A percentile compares a stretch with the other conserved stretches of the same genome.
Evolutionary conservation across 2,329 filamentous ascomycete species (phyloP).

Genomic region (Aspergillus uvarum): DNA sequence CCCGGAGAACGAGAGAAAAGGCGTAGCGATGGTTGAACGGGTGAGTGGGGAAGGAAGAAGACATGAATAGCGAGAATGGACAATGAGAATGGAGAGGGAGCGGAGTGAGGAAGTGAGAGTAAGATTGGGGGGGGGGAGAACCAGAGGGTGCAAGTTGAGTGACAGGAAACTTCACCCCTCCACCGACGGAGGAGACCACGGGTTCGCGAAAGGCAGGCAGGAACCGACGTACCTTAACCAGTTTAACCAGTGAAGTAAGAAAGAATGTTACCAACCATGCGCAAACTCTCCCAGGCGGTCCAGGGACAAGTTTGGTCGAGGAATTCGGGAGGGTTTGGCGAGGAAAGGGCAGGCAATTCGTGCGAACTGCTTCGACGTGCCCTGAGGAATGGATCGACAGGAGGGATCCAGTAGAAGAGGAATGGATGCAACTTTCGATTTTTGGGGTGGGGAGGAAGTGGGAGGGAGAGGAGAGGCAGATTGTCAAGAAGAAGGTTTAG

Average conservation of each 20-base stretch:
- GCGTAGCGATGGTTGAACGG: not conserved
- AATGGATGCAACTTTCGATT: not conserved
- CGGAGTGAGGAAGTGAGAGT: conserved; percentile 7
- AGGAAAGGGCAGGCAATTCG: conserved; percentile 8
- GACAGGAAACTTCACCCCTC: not conserved
- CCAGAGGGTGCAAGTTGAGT: conserved; percentile 1
- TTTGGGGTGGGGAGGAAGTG: conserved; percentile 5
- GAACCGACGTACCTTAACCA: conserved; percentile 9
- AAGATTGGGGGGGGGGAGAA: not conserved
- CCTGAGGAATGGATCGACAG: conserved; percentile 39
- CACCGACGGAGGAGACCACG: not conserved
- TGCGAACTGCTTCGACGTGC: conserved; percentile 11
- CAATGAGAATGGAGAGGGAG: conserved; percentile 10
- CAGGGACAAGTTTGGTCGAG: not conserved
- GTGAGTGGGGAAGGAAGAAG: conserved; percentile 1
- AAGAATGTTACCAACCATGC: conserved; percentile 25
- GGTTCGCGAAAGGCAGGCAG: not conserved
- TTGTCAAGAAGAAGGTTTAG: not conserved
- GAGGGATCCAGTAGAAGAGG: conserved; percentile 27
- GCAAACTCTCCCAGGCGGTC: conserved; percentile 3
- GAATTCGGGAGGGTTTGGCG: not conserved
- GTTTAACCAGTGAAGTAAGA: conserved; percentile 17
- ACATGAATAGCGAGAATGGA: conserved; percentile 5
- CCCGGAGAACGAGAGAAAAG: conserved; percentile 1
- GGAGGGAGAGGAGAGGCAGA: not conserved